These are phyloP conservation scores for Calonectria pseudoturangicola DNA, from an alignment of 2,329 filamentous ascomycete species.

Conservation along the genomic window DNA sequence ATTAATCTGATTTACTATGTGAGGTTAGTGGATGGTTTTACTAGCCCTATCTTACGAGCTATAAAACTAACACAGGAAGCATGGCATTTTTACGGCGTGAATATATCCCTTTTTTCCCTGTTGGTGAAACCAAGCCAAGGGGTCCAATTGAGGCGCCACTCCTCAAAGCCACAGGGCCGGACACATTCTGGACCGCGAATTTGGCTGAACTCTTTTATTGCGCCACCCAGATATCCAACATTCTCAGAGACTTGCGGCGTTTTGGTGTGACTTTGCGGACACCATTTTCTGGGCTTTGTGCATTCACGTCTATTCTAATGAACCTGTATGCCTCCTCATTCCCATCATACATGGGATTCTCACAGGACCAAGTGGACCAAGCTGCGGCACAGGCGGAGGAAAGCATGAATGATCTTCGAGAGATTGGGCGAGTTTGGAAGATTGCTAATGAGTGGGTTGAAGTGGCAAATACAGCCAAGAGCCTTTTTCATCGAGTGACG, in stretches of 20 bases:
- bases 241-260: constrained; percentile 49
- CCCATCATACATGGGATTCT: constrained; percentile 47
- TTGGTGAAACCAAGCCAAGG: constrained; percentile 48
- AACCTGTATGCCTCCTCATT: constrained; percentile 50
- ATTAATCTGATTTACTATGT: constrained; percentile 54
- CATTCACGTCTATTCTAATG: constrained; percentile 46
- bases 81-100: constrained; percentile 48
- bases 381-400: constrained; percentile 45
- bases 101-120: constrained; percentile 50
- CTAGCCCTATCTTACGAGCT: not conserved
- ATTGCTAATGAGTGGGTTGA: constrained; percentile 53
- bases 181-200: constrained; percentile 49
- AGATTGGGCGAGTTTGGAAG: constrained; percentile 47
- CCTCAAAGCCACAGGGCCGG: constrained; percentile 45
- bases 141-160: constrained; percentile 52
- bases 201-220: constrained; percentile 45
- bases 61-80: not conserved
- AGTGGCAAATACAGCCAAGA: constrained; percentile 49
- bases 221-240: constrained; percentile 48
- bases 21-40: constrained; percentile 36
- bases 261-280: constrained; percentile 47
- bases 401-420: constrained; percentile 39
- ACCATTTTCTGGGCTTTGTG: constrained; percentile 49
- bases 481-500: constrained; percentile 41
- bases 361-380: not conserved